Evolutionary conservation across 2,329 filamentous ascomycete genomes (phyloP), one percentile per base, ranked within the genome.

Genomic region (Penicillium sp.): DNA sequence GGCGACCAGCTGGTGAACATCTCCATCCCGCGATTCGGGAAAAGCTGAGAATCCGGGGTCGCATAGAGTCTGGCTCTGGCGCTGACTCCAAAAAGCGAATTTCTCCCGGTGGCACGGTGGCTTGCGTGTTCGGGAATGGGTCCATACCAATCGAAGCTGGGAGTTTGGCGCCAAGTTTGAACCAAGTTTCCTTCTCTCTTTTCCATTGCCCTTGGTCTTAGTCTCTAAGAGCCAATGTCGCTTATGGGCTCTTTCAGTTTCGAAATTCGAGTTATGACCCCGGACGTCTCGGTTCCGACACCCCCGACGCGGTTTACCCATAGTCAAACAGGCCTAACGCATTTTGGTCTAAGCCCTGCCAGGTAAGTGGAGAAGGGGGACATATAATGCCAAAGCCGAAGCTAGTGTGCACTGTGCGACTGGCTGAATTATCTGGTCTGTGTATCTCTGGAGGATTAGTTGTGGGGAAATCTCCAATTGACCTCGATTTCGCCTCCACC

Each of bases 31-130:
- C 31, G 3, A 36, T 36, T n/a, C 31, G 10, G 31, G 7, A 9
- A 9, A 10, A 31, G 31, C 19, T 14, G 10, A 50, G 14, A 50
- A 36, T 50, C 47, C 7, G 47, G 50, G 85, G 89, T 2, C 78
- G 82, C 31, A 87, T 89, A 0, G 89, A 89, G 47, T 86, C 89
- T 60, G 87, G 84, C 2, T 83, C 83, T 0, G 89, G 89, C 63
- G 86, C 89, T 41, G 87, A 89, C 47, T 50, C 40, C 40, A 37
- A 69, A 37, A 69, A 86, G 89, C 55, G 70, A 86, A 66, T 85
- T 88, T 70, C 37, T 50, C 43, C 43, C 43, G 43, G 43, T 46
- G 43, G 43, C 47, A 50, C 47, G 31, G 47, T 18, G n/a, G 47
- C 31, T 36, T 31, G 47, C 31, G 47, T 50, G 47, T 37, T 50